These are phyloP conservation scores for Bolboschoenus planiculmis DNA, from an alignment of 176 grass and related monocot genomes.

Conservation along the genomic window DNA sequence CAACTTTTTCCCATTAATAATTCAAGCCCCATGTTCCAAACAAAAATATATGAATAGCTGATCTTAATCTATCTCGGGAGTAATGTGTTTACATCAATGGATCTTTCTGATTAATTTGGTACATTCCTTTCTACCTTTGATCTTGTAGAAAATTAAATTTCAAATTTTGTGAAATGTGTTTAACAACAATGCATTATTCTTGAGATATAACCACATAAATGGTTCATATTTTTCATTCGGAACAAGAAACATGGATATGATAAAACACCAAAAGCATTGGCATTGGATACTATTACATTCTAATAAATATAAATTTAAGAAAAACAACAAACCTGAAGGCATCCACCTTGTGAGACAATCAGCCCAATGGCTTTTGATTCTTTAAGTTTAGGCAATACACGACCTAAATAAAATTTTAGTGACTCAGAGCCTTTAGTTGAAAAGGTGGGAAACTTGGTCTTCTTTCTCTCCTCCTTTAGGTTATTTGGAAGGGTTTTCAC, in stretches of 20 bases:
- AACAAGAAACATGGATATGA: background rate
- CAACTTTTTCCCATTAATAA: background rate
- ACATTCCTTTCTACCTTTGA: background rate
- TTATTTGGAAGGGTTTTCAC: conserved; percentile 68
- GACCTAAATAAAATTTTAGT: conserved; percentile 63
- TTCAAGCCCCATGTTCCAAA: background rate
- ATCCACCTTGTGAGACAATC: conserved; percentile 82
- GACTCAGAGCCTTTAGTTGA: conserved; percentile 60
- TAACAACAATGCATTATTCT: background rate
- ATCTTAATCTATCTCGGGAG: background rate
- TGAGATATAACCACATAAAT: background rate
- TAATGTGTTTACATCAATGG: background rate
- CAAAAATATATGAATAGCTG: background rate
- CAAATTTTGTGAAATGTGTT: background rate
- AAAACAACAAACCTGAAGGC: conserved; percentile 64
- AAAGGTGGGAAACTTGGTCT: conserved; percentile 80
- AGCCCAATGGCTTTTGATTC: conserved; percentile 89
- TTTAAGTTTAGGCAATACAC: conserved; percentile 71
- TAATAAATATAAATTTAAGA: background rate
- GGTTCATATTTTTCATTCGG: background rate
- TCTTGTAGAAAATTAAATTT: background rate
- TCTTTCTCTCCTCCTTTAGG: conserved; percentile 90
- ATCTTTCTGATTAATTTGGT: background rate
- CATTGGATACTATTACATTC: background rate
- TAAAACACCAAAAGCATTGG: conserved; percentile 1